A percentile compares a stretch with the other conserved stretches of the same genome.
Conservation (phyloP, 179 eudicot genomes). For the Actinidia arguta region DNA sequence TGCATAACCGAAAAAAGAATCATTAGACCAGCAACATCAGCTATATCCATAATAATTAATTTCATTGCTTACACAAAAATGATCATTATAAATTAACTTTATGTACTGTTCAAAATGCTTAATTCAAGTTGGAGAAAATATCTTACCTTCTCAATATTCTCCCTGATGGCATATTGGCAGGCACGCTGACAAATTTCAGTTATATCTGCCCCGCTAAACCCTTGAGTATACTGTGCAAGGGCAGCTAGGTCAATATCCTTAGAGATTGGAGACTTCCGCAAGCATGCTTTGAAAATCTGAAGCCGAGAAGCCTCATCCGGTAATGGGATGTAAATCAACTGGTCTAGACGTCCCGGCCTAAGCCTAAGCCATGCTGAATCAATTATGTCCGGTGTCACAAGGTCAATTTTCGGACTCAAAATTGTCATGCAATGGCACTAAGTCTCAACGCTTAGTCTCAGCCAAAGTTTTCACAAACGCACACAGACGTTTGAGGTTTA, state of each 20-base stretch:
- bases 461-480: too few relatives aligned
- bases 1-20: too few relatives aligned
- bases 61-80: too few relatives aligned
- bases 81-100: too few relatives aligned
- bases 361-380: slow-evolving; percentile 63
- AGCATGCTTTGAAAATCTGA: slow-evolving; percentile 55
- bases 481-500: too few relatives aligned
- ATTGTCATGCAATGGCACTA: too few relatives aligned
- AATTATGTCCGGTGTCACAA: slow-evolving; percentile 63
- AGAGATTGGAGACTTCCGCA: slow-evolving; percentile 54
- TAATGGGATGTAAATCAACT: slow-evolving; percentile 59
- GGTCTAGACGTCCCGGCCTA: slow-evolving; percentile 65
- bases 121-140: slow-evolving; percentile 6
- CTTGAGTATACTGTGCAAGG: slow-evolving; percentile 53
- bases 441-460: too few relatives aligned
- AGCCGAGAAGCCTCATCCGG: slow-evolving; percentile 53
- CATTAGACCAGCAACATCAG: too few relatives aligned
- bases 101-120: not conserved
- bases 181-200: slow-evolving; percentile 68
- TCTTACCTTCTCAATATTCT: slow-evolving; percentile 59
- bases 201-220: slow-evolving; percentile 65
- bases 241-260: slow-evolving; percentile 50
- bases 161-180: slow-evolving; percentile 65
- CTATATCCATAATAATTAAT: too few relatives aligned
- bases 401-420: too few relatives aligned